Evolutionary conservation across 1,139 yeast species (phyloP).

Genomic region (Pneumocystis jirovecii): DNA sequence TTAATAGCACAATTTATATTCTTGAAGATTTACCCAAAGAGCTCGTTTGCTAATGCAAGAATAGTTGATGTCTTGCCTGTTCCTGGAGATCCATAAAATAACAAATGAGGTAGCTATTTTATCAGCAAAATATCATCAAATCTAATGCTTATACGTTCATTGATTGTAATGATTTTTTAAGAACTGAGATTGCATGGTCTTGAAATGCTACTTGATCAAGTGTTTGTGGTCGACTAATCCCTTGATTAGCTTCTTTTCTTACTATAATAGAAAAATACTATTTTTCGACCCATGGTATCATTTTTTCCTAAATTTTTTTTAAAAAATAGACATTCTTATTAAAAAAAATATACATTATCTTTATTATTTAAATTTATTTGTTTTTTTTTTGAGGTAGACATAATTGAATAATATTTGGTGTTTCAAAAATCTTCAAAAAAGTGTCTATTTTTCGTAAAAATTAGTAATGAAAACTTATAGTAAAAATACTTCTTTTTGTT

Average conservation of each 20-base stretch:
- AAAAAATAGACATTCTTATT: neutral
- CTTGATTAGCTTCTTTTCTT: neutral
- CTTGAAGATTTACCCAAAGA: conserved; percentile 37
- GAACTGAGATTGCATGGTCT: conserved; percentile 74
- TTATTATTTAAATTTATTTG: neutral
- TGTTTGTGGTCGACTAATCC: conserved; percentile 50
- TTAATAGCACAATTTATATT: neutral
- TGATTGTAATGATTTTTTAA: conserved; percentile 60
- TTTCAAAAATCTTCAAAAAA: neutral
- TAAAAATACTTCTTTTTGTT: neutral
- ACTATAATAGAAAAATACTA: conserved; percentile 28
- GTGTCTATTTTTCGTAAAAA: neutral
- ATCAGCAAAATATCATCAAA: conserved; percentile 2
- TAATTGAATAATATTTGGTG: neutral
- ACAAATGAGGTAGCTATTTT: conserved; percentile 62
- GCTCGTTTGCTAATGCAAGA: conserved; percentile 68
- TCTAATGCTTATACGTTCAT: conserved; percentile 37
- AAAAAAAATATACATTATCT: neutral
- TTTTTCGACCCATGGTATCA: conserved; percentile 63
- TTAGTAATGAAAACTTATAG: neutral
- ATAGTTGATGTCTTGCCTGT: conserved; percentile 94
- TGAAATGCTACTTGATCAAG: conserved; percentile 83
- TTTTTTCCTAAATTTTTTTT: neutral
- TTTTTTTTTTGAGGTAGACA: neutral
- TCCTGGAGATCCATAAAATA: conserved; percentile 95